Base-by-base conservation (phyloP, 2,329 filamentous ascomycete genomes). In the Colletotrichum chlorophyti region DNA sequence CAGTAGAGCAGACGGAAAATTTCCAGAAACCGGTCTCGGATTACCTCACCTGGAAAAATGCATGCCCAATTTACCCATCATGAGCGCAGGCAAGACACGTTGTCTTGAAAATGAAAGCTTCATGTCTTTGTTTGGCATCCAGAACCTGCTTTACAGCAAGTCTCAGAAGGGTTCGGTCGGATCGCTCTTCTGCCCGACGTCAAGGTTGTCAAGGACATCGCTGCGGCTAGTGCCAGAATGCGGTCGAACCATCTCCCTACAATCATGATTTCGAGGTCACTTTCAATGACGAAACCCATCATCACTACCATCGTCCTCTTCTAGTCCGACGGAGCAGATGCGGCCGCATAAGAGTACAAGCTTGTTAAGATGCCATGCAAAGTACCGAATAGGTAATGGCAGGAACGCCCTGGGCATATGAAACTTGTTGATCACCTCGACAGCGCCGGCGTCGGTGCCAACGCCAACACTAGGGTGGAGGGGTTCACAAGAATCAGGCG, bases 401-500 rank as follows among this genome's bases (percentile, higher is more conserved):
- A n/a, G n/a, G n/a, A n/a, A n/a, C n/a, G n/a, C n/a, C n/a, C n/a
- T n/a, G n/a, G n/a, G n/a, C n/a, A 42, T 32, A 15, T 31, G 42
- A 27, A 48, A 31, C 26, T 42, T 24, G 15, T 47, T n/a, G 50
- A 41, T 23, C 17, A 40, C 53, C 40, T 21, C 15, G 32, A n/a
- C 34, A 32, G 23, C 12, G 29, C 37, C 17, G 45, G 41, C 26
- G 29, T 29, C 17, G 45, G 41, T 21, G 19, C 14, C 34, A 59
- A 12, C 47, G 14, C 34, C 58, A 60, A 19, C 31, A 26, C n/a
- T 11, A 27, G 17, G 11, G 23, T 24, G n/a, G n/a, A n/a, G n/a
- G n/a, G n/a, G n/a, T n/a, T n/a, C 40, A n/a, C 35, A 24, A 38
- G 32, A 41, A 50, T 45, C 57, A 45, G 51, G 45, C 38, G 40